Conservation (phyloP, 1,139 yeast species). For the Blastobotrys apis region DNA sequence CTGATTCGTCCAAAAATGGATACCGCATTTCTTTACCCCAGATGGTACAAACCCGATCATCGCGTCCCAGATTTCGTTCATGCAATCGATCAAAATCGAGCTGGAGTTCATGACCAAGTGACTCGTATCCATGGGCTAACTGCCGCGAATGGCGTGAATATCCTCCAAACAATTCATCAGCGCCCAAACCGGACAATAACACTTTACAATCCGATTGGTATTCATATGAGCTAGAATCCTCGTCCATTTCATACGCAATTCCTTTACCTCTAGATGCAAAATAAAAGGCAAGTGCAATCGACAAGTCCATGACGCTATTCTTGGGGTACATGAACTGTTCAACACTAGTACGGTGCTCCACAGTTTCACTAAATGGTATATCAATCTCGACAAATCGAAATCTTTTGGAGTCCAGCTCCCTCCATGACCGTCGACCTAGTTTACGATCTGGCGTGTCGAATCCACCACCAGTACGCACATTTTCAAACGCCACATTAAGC, state of each 20-base stretch:
- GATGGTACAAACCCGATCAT: constrained; percentile 76
- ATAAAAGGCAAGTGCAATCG: constrained; percentile 91
- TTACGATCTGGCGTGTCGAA: constrained; percentile 76
- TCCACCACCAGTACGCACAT: constrained; percentile 63
- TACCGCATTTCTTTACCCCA: constrained; percentile 92
- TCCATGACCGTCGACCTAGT: constrained; percentile 62
- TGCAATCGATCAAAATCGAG: constrained; percentile 71
- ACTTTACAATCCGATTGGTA: constrained; percentile 55
- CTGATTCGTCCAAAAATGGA: constrained; percentile 70
- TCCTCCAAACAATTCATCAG: constrained; percentile 94
- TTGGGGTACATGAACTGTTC: constrained; percentile 71
- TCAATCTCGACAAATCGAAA: constrained; percentile 62
- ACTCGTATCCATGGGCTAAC: constrained; percentile 26
- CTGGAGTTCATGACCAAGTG: constrained; percentile 52
- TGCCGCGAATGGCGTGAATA: constrained; percentile 68
- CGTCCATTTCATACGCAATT: constrained; percentile 21
- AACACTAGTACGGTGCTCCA: constrained; percentile 50
- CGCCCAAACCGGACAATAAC: constrained; percentile 89
- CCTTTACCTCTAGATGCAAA: constrained; percentile 72
- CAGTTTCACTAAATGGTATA: constrained; percentile 65
- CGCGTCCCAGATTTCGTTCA: constrained; percentile 79
- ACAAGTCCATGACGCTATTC: constrained; percentile 88
- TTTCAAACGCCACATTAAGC: constrained; percentile 92
- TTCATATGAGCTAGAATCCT: constrained; percentile 10
- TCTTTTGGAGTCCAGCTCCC: constrained; percentile 36